Evolutionary conservation across 305 asterid species (phyloP), one percentile per base, ranked within the genome.

Genomic region (Fraxinus sp.): DNA sequence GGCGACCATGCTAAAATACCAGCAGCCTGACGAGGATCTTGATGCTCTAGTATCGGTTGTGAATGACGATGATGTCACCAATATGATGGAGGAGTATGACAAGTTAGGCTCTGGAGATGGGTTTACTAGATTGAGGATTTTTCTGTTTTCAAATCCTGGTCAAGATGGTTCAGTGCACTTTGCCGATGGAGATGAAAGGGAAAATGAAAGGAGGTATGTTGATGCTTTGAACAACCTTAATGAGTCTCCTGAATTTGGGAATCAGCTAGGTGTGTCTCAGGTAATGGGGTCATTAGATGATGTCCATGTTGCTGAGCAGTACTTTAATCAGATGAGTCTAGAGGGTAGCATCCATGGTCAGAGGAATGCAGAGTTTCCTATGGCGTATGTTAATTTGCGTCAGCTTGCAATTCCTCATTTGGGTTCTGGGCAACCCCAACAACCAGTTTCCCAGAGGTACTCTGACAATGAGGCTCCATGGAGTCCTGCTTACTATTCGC

Each of bases 11-110:
- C 84, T 94, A 82, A 96, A 94, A 81, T 96, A 96, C 84, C 99
- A 96, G 88, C 99, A 96, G 79, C 98, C 99, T 0, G 98, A 96
- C 72, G 99, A 94, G 91, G 99, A 96, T 86, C 98, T 96, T 33
- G 99, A 96, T 84, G 99, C 99, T 14, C 92, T 94, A 22, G 99
- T 96, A 26, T 96, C 99, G 13, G 98, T 96, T 14, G 98, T 96
- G 73, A 94, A 96, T 72, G 98, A 94, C 13, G 99, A 96, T 80
- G 99, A 96, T 83, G 98, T 96, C 88, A 88, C 91, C 10, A 96
- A 94, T 88, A 96, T 96, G 99, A 93, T 96, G 98, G 99, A 96
- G 91, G 99, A 96, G 89, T 93, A 96, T 13, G 99, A 93, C 81
- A 96, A 96, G 89, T 85, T 94, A 89, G 98, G 97, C 16, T 87